Base-by-base conservation (phyloP, 169 alveolate species). In the Plasmodium malariae region DNA sequence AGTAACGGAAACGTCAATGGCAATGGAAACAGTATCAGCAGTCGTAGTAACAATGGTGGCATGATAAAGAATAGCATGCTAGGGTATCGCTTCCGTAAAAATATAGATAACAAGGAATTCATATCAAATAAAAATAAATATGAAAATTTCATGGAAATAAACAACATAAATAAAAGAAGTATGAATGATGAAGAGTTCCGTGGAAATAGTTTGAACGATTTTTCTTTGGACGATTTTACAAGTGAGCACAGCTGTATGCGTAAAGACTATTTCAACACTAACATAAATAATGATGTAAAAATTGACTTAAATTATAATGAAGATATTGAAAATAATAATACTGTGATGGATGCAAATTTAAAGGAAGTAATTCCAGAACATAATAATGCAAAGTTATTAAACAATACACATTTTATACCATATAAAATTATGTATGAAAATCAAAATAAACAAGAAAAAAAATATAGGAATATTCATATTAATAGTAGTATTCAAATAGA, bases 201-300 rank as follows among this genome's bases (percentile, higher is more conserved):
- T 83, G 91, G 40, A 51, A 49, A 43, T 67, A 59, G 11, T 67
- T 21, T 67, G 43, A 65, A 67, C 40, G 83, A 67, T 7, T 48
- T 37, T 6, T 51, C 62, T 11, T 12, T 67, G 21, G 71, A 83
- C 11, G 73, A 32, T 17, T 17, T 65, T n/a, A 12, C n/a, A 7
- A 83, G 36, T 45, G 62, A 49, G 14, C 17, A 49, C 24, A 40
- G 45, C 36, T n/a, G 24, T 62, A 2, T 12, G 0, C 30, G 63
- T 4, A 83, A 67, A 63, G 91, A 83, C 14, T 67, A 51, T 67
- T 4, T 67, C 5, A 26, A 60, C 14, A 54, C 40, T 70, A 51
- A 17, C 36, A 11, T 67, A 40, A 51, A 65, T 48, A 60, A 43
- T 0, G 63, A 37, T 32, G 83, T 67, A 17, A 40, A 51, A 17